Percentiles rank a stretch among this genome's conserved stretches.
Conservation (phyloP, 495 filamentous ascomycete species). For the Platismatia glauca region DNA sequence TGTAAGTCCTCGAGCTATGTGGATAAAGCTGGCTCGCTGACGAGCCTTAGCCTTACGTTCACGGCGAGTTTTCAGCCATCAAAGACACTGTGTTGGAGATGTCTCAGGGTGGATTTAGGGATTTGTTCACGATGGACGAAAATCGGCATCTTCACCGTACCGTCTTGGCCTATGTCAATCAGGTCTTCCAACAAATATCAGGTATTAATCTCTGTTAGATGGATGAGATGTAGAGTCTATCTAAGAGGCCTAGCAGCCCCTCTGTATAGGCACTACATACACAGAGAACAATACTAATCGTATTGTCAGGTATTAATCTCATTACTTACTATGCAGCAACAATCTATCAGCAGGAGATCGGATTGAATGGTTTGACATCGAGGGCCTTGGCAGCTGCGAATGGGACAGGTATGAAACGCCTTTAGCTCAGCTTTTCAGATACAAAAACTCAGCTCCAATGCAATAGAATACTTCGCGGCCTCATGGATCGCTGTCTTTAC, state of each 20-base stretch:
- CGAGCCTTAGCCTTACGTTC: conserved; percentile 33
- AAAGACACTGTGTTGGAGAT: conserved; percentile 69
- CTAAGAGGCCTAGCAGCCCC: too few relatives aligned
- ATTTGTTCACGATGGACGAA: conserved; percentile 63
- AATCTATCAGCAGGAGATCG: conserved; percentile 50
- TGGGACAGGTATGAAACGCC: conserved; percentile 38
- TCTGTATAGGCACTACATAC: too few relatives aligned
- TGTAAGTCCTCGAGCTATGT: background rate
- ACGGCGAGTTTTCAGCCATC: conserved; percentile 60
- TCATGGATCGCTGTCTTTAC: conserved; percentile 65
- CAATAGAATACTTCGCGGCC: conserved; percentile 59
- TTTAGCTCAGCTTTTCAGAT: background rate
- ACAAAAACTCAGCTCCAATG: background rate
- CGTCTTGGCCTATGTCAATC: conserved; percentile 63
- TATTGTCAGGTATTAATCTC: conserved; percentile 66
- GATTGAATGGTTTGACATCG: conserved; percentile 47
- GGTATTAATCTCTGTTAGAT: conserved; percentile 72
- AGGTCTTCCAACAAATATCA: conserved; percentile 68
- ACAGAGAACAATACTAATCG: too few relatives aligned
- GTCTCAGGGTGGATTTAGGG: conserved; percentile 53
- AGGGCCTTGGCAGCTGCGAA: conserved; percentile 63
- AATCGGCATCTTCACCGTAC: conserved; percentile 69
- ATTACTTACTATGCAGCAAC: conserved; percentile 66
- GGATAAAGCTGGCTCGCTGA: background rate
- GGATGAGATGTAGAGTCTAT: too few relatives aligned